Evolutionary conservation across 192 early-diverging fungal genomes (phyloP).

Genomic region (Coemansia sp.): DNA sequence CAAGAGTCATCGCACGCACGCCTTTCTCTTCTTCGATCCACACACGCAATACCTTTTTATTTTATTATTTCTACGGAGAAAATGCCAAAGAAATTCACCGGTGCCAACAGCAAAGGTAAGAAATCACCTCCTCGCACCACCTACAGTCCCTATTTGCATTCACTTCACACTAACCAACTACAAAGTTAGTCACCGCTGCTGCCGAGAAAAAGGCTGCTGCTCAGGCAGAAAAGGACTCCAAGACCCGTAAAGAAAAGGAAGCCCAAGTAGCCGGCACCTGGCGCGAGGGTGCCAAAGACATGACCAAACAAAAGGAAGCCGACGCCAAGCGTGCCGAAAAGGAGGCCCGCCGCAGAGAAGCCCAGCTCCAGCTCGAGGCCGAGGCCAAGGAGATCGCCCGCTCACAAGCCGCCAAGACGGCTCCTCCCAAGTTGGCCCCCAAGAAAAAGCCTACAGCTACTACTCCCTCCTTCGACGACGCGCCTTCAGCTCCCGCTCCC

Average conservation of each 20-base stretch:
- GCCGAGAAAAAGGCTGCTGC: conserved; percentile 75
- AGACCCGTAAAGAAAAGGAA: conserved; percentile 59
- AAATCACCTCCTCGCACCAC: not conserved
- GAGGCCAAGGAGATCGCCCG: conserved; percentile 60
- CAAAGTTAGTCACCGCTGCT: conserved; percentile 61
- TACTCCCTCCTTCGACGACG: conserved; percentile 4
- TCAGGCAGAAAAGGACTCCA: conserved; percentile 62
- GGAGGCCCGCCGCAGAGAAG: conserved; percentile 61
- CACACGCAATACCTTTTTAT: not conserved
- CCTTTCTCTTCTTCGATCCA: not conserved
- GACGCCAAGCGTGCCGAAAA: conserved; percentile 59
- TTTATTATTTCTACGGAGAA: not conserved
- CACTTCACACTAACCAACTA: not conserved
- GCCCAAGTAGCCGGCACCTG: conserved; percentile 63
- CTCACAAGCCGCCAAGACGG: conserved; percentile 14
- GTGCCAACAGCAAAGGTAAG: conserved; percentile 60
- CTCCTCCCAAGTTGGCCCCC: conserved; percentile 16
- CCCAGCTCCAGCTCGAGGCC: conserved; percentile 60
- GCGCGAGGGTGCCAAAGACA: conserved; percentile 67
- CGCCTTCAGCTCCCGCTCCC: conserved; percentile 5
- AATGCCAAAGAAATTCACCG: conserved; percentile 63
- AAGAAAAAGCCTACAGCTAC: conserved; percentile 1
- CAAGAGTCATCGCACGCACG: not conserved
- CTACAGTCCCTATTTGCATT: not conserved
- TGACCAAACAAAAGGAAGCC: conserved; percentile 64